A percentile compares a stretch with the other conserved stretches of the same genome.
Conservation (phyloP, 306 rosid species). For the Ceratonia siliqua region DNA sequence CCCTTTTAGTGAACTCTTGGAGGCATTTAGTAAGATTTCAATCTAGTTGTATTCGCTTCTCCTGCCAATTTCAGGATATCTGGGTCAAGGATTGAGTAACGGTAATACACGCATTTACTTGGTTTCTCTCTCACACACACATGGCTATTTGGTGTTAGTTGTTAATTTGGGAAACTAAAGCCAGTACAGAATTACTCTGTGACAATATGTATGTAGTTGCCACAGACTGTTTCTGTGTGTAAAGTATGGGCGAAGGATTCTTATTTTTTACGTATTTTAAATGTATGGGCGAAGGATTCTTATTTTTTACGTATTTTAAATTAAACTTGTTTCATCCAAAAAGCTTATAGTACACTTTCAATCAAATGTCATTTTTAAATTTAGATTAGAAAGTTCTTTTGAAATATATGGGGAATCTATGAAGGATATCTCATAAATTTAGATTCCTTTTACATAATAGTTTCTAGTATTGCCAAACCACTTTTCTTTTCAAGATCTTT, state of each 20-base stretch:
- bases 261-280: not conserved
- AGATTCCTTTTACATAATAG: not conserved
- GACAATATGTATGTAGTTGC: not conserved
- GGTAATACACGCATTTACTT: not conserved
- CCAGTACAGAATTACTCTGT: not conserved
- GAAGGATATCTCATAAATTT: no score
- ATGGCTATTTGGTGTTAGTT: not conserved
- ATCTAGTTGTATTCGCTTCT: not conserved
- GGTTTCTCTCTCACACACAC: not conserved
- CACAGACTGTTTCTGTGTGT: no score
- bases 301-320: not conserved
- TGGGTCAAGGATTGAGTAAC: not conserved
- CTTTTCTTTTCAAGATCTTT: not conserved
- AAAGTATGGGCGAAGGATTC: not conserved
- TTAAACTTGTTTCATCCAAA: not conserved
- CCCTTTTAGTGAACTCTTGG: not conserved
- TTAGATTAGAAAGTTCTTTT: no score
- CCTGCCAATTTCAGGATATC: not conserved
- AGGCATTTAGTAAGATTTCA: not conserved
- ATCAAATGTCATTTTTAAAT: not conserved
- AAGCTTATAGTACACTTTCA: not conserved
- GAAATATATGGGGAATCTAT: no score
- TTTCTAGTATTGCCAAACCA: not conserved
- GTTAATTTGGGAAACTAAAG: not conserved
- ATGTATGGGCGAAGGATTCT: not conserved